Evolutionary conservation across 2,329 filamentous ascomycete species (phyloP).

Genomic region (Botrytis pseudocinerea): DNA sequence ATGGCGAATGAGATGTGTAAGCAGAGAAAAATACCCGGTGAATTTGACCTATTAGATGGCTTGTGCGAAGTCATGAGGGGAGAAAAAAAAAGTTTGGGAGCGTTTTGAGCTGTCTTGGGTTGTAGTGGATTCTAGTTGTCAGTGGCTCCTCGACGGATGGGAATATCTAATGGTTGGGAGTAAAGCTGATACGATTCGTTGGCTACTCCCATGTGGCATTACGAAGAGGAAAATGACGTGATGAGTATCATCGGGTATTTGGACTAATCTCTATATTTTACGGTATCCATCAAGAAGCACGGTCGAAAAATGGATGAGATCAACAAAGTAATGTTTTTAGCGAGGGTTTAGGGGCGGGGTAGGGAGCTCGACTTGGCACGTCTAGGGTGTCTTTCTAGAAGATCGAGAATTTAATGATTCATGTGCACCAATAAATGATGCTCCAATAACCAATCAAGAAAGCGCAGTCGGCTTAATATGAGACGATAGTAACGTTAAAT

Average conservation of each 20-base stretch:
- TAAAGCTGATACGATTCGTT: background rate
- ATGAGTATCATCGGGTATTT: background rate
- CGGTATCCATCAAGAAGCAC: background rate
- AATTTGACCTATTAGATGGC: background rate
- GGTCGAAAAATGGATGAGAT: background rate
- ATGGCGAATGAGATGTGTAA: background rate
- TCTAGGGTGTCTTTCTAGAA: background rate
- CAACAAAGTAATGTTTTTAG: background rate
- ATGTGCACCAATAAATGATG: background rate
- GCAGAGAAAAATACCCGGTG: background rate
- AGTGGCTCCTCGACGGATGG: background rate
- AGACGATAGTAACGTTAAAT: background rate
- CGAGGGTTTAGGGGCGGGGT: background rate
- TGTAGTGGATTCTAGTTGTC: background rate
- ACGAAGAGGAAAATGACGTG: background rate
- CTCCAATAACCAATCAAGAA: fast-evolving
- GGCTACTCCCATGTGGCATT: background rate
- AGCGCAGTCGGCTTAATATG: background rate
- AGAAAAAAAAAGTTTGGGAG: background rate
- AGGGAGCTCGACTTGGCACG: background rate
- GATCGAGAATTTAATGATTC: background rate
- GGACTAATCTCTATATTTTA: fast-evolving
- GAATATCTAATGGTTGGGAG: background rate
- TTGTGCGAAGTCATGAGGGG: background rate
- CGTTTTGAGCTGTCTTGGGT: background rate